phyloP scores from a whole-genome alignment of 2,329 filamentous ascomycete genomes.

The Cladosporium sp. region DNA sequence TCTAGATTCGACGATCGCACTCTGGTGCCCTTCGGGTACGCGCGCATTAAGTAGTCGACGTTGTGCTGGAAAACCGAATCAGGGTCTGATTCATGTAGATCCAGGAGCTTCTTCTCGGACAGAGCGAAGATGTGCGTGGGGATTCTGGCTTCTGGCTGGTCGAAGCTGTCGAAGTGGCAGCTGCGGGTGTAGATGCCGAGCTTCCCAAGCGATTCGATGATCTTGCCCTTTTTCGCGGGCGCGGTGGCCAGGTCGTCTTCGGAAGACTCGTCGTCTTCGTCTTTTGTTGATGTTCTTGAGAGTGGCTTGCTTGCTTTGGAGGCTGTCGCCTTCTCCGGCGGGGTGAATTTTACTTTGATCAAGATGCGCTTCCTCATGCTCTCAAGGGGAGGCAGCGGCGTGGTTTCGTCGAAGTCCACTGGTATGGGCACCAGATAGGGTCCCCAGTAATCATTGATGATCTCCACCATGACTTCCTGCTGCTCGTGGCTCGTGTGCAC shows the following conservation, averaged over 20 bases:
- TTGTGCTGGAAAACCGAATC: constrained; percentile 76
- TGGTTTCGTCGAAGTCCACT: constrained; percentile 47
- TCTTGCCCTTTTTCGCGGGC: constrained; percentile 54
- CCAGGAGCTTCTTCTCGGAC: constrained; percentile 65
- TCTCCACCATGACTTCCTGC: constrained; percentile 88
- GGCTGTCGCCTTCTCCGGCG: constrained; percentile 37
- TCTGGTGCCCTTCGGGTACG: constrained; percentile 80
- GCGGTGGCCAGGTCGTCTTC: constrained; percentile 41
- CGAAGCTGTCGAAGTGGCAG: constrained; percentile 74
- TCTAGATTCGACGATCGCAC: constrained; percentile 85
- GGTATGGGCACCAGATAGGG: constrained; percentile 67
- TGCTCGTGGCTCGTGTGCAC: constrained; percentile 81
- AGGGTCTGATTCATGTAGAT: constrained; percentile 59
- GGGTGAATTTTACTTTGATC: constrained; percentile 52
- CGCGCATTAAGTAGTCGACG: constrained; percentile 76
- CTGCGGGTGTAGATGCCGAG: constrained; percentile 86
- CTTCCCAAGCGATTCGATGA: constrained; percentile 69
- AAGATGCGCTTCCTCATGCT: constrained; percentile 75
- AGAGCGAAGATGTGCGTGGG: constrained; percentile 66
- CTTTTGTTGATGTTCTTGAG: constrained; percentile 20
- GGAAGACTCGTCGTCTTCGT: constrained; percentile 35
- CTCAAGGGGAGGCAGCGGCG: constrained; percentile 65
- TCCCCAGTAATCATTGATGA: constrained; percentile 88
- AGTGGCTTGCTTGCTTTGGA: constrained; percentile 20
- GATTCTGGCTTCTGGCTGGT: constrained; percentile 58